Base-by-base conservation (phyloP, 2,329 filamentous ascomycete species). In the Dactylellina haptotyla region DNA sequence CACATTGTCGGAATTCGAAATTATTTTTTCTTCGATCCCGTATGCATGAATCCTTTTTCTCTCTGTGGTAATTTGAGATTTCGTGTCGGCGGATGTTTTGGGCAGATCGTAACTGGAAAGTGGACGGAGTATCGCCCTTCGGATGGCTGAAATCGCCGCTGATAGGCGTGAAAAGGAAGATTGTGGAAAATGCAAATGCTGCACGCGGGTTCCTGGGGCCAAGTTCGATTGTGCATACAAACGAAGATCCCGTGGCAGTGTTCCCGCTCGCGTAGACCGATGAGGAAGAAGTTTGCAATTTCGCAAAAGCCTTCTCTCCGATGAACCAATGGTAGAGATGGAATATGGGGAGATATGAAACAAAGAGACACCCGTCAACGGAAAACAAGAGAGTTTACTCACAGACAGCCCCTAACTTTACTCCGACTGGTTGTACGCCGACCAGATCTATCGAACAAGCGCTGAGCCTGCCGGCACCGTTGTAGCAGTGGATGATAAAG, bases 401-500 rank as follows among this genome's bases (percentile, higher is more conserved):
- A 73, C 69, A 73, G 5, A 26, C 53, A 18, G 69, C 69, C 2
- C 69, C 69, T 9, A 56, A n/a, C 25, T 73, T 73, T 32, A 66
- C 23, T 4, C 69, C 69, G 1, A 16, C 45, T 0, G 69, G 69
- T 23, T 54, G 41, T 1, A 73, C 20, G 2, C 53, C 54, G 9
- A 61, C 61, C 20, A 73, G 28, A 41, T 54, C 59, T 23, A 66
- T 39, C 26, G 59, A 56, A 32, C 69, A 73, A n/a, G 59, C 59
- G 18, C 59, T 50, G 2, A 72, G 14, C n/a, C 51, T 61, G 5
- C 53, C 61, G n/a, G 23, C 14, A 3, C 58, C 61, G 23, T 61
- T 56, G n/a, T 66, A 20, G 18, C 69, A 73, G 14, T 73, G 56
- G 14, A 73, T 46, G 39, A 73, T 73, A 48, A 73, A 73, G 1